Evolutionary conservation across 1,284 basidiomycete genomes (phyloP).

Genomic region (Ganoderma sinense): DNA sequence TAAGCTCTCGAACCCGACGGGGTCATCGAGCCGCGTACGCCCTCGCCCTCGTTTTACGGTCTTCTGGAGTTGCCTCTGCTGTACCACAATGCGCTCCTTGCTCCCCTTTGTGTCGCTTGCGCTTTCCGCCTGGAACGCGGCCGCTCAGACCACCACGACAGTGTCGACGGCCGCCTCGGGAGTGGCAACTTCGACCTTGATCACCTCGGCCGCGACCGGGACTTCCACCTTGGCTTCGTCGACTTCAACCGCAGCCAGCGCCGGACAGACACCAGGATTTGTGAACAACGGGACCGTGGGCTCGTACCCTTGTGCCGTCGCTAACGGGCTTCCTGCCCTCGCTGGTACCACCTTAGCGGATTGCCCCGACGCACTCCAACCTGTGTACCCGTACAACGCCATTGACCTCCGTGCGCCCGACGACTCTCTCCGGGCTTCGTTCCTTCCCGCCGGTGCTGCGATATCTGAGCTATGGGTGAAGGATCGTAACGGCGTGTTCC

Average conservation of each 20-base stretch:
- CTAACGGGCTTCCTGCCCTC: background rate
- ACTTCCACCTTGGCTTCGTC: background rate
- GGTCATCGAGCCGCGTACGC: background rate
- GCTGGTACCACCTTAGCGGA: background rate
- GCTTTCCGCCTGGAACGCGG: background rate
- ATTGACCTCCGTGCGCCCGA: slow-evolving; percentile 57
- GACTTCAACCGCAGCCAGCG: background rate
- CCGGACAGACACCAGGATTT: background rate
- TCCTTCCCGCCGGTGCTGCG: slow-evolving; percentile 59
- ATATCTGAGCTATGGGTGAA: slow-evolving; percentile 60
- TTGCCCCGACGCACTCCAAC: slow-evolving; percentile 4
- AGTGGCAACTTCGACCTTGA: background rate
- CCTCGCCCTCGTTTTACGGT: background rate
- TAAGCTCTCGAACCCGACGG: background rate
- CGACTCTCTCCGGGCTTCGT: slow-evolving; percentile 59
- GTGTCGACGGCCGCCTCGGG: background rate
- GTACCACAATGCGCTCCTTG: background rate
- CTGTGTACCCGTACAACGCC: slow-evolving; percentile 50
- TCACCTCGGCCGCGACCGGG: background rate
- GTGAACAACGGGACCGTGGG: slow-evolving; percentile 2
- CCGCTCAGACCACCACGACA: background rate
- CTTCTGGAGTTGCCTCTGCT: background rate
- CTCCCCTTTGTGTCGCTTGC: background rate
- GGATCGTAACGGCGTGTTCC: slow-evolving; percentile 50
- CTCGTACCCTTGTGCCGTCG: background rate